Evolutionary conservation across 2,329 filamentous ascomycete genomes (phyloP), one percentile per base, ranked within the genome.

Genomic region (Aspergillus arachidicola): DNA sequence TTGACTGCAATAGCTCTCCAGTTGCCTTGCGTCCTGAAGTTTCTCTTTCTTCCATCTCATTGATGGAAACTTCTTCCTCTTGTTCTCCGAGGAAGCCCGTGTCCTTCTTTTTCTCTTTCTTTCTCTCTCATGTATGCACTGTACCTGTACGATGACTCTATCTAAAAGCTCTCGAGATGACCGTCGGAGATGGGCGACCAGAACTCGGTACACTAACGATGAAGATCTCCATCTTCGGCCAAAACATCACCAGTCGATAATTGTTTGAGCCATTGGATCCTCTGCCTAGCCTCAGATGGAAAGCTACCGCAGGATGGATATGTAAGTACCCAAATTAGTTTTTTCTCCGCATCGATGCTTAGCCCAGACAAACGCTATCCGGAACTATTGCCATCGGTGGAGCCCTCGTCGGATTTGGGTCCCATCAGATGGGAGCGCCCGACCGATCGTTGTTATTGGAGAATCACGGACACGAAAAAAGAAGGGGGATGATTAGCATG

Each of bases 341-440:
- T 64, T 53, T 64, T 61, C 64, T 64, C 62, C 64, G 66, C 66
- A 62, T 60, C 43, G 63, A 64, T 64, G 63, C 63, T 62, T 64
- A 65, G 57, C 59, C 34, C 58, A 51, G 48, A 58, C 56, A 53
- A 66, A 60, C 64, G 53, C 64, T 65, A 66, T 63, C 64, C 64
- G 57, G 62, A 66, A 66, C 64, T 64, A 68, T 68, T 68, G 63
- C 54, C 32, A 38, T 41, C 59, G 30, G 65, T 67, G 65, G 65
- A 64, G 54, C 63, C 53, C 51, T 60, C 19, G 59, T 46, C 58
- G 54, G 53, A 60, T 60, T 64, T 54, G 46, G 38, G 62, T 32
- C 58, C 58, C 59, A 61, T 60, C 28, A 56, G 23, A 59, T 64
- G 61, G 54, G 41, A 62, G 59, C 45, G 58, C 48, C 59, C 64